These are phyloP conservation scores for Hypoxylon perforatum DNA, from an alignment of 495 filamentous ascomycete species.

Conservation along the genomic window DNA sequence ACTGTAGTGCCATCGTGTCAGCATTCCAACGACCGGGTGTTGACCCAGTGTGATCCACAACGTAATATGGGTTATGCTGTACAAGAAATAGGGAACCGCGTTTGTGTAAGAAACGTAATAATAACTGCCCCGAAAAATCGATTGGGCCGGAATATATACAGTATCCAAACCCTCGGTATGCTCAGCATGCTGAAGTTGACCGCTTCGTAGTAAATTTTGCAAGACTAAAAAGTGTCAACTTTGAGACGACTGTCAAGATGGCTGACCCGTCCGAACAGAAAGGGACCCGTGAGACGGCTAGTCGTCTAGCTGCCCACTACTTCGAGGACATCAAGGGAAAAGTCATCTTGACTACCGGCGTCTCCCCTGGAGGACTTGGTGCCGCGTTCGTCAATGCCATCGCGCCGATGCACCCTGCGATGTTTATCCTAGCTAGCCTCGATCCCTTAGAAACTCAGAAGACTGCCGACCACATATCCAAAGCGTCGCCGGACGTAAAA, in stretches of 20 bases:
- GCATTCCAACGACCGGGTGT: too few relatives aligned
- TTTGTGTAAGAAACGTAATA: background rate
- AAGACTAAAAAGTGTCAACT: background rate
- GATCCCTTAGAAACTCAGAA: background rate
- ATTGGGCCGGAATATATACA: background rate
- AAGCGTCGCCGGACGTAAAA: constrained; percentile 4
- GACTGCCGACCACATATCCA: constrained; percentile 10
- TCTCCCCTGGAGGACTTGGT: constrained; percentile 8
- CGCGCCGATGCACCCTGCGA: background rate
- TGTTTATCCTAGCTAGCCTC: constrained; percentile 6
- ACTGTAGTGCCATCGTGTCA: background rate
- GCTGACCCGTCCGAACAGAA: background rate
- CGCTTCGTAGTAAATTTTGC: background rate
- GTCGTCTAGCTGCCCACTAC: background rate
- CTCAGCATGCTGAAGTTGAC: too few relatives aligned
- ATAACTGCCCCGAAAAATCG: background rate
- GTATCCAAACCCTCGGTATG: too few relatives aligned
- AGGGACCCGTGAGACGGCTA: background rate
- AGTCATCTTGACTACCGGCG: constrained; percentile 4
- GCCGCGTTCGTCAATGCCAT: constrained; percentile 6
- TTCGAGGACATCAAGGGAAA: constrained; percentile 1
- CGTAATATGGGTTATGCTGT: background rate
- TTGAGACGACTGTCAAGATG: background rate
- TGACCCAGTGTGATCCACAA: too few relatives aligned
- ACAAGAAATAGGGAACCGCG: background rate